These are phyloP conservation scores for Ilex aquifolium DNA, from an alignment of 257 asterid genomes.

Conservation along the genomic window DNA sequence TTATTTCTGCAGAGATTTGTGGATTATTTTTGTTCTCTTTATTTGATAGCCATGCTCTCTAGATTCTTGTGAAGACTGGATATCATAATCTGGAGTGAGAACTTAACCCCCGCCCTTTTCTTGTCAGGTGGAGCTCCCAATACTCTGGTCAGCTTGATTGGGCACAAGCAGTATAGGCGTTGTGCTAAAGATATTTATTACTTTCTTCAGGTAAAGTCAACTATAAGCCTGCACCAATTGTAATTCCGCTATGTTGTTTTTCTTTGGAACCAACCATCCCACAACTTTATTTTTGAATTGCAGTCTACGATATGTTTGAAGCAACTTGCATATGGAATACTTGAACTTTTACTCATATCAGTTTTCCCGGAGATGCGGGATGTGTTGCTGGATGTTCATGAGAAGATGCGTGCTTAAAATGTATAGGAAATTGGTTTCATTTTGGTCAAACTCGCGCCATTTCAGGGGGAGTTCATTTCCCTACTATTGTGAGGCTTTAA, in stretches of 20 bases:
- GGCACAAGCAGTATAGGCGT: conserved; percentile 82
- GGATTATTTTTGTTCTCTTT: neutral
- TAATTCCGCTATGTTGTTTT: neutral
- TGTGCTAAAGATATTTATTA: conserved; percentile 85
- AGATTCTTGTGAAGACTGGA: neutral
- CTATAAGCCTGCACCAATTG: neutral
- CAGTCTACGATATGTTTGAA: conserved; percentile 90
- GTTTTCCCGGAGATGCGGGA: conserved; percentile 80
- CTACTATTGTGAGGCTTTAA: no score
- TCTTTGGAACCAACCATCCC: neutral
- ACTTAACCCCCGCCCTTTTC: conserved; percentile 8
- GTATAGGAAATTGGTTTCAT: conserved; percentile 17
- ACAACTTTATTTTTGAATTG: conserved; percentile 12
- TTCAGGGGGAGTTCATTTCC: no score
- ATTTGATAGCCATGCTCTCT: neutral
- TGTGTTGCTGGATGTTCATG: conserved; percentile 63
- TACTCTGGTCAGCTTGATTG: conserved; percentile 92
- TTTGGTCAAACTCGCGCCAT: neutral
- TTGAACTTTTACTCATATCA: conserved; percentile 74
- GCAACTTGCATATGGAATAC: conserved; percentile 92
- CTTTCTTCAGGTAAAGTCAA: conserved; percentile 77
- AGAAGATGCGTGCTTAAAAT: conserved; percentile 38
- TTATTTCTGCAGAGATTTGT: neutral
- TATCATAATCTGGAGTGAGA: neutral
- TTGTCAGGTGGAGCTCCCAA: conserved; percentile 89